phyloP scores from a whole-genome alignment of 176 grass and related monocot species.

The Melocanna baccifera region DNA sequence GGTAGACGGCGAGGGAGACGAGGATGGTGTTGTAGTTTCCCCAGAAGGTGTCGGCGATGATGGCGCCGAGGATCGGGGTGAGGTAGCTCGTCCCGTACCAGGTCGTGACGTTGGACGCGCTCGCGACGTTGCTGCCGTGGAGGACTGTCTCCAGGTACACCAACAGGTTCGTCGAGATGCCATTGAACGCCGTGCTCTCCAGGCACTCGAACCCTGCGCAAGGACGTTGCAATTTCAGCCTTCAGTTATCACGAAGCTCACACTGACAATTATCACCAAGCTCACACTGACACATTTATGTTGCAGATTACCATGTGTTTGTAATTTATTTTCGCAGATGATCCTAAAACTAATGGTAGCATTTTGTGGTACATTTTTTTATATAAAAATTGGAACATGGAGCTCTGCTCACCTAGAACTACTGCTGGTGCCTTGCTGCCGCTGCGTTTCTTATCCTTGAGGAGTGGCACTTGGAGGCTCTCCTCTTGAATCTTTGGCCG shows the following conservation, averaged over 20 bases:
- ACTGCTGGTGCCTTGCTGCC: slow-evolving; percentile 34
- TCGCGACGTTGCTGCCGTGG: slow-evolving; percentile 48
- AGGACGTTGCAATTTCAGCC: neutral
- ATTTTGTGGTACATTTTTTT: neutral
- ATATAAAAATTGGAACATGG: neutral
- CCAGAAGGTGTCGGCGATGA: slow-evolving; percentile 56
- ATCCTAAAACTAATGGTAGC: neutral
- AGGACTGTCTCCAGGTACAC: slow-evolving; percentile 54
- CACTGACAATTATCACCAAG: neutral
- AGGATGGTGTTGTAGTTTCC: slow-evolving; percentile 64
- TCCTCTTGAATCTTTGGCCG: slow-evolving; percentile 9
- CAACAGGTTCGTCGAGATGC: slow-evolving; percentile 54
- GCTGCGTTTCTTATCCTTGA: slow-evolving; percentile 23
- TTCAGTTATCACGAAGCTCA: neutral
- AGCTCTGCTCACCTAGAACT: slow-evolving; percentile 30
- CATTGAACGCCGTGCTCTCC: slow-evolving; percentile 58
- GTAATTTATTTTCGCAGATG: neutral
- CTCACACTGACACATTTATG: neutral
- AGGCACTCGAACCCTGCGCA: slow-evolving; percentile 55
- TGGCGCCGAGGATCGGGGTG: slow-evolving; percentile 55
- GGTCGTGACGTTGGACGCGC: slow-evolving; percentile 45
- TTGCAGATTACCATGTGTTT: neutral
- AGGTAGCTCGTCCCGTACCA: slow-evolving; percentile 62
- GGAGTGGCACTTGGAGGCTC: slow-evolving; percentile 28
- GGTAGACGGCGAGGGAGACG: slow-evolving; percentile 50